Evolutionary conservation across 257 asterid genomes (phyloP).

Genomic region (Pogostemon cablin): DNA sequence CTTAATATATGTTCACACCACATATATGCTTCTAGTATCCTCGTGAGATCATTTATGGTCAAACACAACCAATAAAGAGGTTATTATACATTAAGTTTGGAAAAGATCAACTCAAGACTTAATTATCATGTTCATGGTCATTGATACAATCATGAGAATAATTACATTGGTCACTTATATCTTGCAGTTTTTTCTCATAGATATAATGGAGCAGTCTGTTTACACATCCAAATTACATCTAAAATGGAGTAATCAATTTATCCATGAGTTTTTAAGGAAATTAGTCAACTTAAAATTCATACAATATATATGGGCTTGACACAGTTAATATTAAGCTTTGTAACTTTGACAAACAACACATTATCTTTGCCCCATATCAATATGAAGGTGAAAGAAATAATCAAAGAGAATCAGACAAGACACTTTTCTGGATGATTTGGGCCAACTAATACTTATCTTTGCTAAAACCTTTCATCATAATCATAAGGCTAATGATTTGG

Average conservation of each 20-base stretch:
- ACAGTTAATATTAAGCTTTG: background rate
- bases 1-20: background rate
- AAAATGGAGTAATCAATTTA: background rate
- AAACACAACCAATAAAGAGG: background rate
- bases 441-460: background rate
- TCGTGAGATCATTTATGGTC: background rate
- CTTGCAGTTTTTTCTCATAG: background rate
- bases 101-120: constrained; percentile 5
- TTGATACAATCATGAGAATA: background rate
- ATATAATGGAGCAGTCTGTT: no score
- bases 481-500: constrained; percentile 9
- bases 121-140: background rate
- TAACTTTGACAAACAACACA: constrained; percentile 8
- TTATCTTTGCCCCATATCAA: constrained; percentile 4
- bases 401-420: background rate
- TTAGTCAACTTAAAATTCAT: background rate
- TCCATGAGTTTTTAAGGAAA: background rate
- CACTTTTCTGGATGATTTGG: no score
- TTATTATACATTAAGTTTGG: background rate
- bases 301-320: background rate
- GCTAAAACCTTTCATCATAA: constrained; percentile 13
- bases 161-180: background rate
- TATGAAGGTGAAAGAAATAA: constrained; percentile 3
- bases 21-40: background rate
- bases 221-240: no score